A percentile compares a stretch with the other conserved stretches of the same genome.
Conservation (phyloP, 2,329 filamentous ascomycete species). For the Huntiella savannae region DNA sequence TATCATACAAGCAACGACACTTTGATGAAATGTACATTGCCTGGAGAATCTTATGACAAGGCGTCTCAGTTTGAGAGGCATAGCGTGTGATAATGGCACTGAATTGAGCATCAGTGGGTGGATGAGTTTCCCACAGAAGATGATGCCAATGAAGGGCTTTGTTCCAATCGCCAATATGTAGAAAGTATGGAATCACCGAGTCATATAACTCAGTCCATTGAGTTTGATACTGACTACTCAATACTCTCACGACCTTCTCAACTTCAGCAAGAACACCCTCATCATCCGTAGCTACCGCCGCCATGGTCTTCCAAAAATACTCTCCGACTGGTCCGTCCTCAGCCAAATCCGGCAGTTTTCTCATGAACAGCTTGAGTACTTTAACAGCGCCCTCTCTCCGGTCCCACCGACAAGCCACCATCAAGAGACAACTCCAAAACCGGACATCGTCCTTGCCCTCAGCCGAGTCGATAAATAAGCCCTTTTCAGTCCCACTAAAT, state of each 20-base stretch:
- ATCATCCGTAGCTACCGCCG: conserved; percentile 6
- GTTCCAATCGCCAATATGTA: conserved; percentile 21
- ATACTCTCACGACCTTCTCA: not conserved
- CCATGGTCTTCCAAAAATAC: conserved; percentile 10
- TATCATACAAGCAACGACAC: conserved; percentile 29
- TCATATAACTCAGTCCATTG: conserved; percentile 32
- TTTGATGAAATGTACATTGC: conserved; percentile 26
- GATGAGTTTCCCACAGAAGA: conserved; percentile 24
- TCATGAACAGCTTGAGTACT: conserved; percentile 5
- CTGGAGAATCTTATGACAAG: conserved; percentile 22
- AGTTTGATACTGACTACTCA: not conserved
- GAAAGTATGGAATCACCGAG: conserved; percentile 25
- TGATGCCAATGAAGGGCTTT: conserved; percentile 29
- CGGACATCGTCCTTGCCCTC: conserved; percentile 8
- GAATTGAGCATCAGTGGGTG: conserved; percentile 24
- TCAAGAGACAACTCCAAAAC: conserved; percentile 8
- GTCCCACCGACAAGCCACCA: conserved; percentile 7
- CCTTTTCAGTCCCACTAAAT: not conserved
- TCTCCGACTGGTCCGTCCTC: conserved; percentile 6
- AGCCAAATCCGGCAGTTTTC: conserved; percentile 5
- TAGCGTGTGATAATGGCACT: conserved; percentile 20
- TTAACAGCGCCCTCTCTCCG: conserved; percentile 5
- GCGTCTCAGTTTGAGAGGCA: conserved; percentile 19
- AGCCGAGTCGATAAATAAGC: conserved; percentile 5
- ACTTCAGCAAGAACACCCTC: not conserved